phyloP scores from a whole-genome alignment of 2,329 filamentous ascomycete genomes.

The Eurotiales sp. region DNA sequence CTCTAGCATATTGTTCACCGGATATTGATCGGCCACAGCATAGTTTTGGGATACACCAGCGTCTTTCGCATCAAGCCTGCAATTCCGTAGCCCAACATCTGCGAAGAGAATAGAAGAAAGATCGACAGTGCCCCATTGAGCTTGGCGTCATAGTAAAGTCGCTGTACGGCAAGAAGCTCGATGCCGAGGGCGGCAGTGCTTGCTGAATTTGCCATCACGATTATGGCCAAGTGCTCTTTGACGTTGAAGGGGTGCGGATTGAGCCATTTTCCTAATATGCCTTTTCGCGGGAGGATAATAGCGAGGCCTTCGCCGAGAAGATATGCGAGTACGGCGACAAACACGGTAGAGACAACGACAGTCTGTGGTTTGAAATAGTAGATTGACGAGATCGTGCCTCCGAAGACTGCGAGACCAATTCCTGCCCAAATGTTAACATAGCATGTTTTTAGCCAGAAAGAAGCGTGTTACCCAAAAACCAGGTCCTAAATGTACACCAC shows the following conservation, averaged over 20 bases:
- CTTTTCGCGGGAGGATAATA: not conserved
- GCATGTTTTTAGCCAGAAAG: no score
- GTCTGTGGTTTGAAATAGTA: not conserved
- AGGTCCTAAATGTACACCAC: not conserved
- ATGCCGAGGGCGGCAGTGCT: not conserved
- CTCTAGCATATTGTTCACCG: conserved; percentile 36
- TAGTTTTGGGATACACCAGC: conserved; percentile 51
- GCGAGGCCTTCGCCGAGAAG: not conserved
- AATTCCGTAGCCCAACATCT: conserved; percentile 54
- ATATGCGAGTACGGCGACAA: not conserved
- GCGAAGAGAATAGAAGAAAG: not conserved
- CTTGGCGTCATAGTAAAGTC: not conserved
- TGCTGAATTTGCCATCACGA: conserved; percentile 16
- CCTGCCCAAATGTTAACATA: not conserved
- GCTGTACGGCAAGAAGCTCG: not conserved
- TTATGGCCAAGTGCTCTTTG: conserved; percentile 21
- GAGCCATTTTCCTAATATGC: conserved; percentile 9
- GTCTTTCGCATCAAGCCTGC: conserved; percentile 62
- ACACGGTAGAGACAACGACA: not conserved
- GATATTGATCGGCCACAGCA: conserved; percentile 54
- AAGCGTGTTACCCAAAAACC: not conserved
- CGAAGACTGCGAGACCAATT: not conserved
- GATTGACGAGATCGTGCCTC: not conserved
- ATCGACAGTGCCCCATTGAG: conserved; percentile 49
- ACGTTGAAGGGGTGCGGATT: conserved; percentile 30